phyloP scores from a whole-genome alignment of 2,329 filamentous ascomycete genomes.

The Verticillium dahliae region DNA sequence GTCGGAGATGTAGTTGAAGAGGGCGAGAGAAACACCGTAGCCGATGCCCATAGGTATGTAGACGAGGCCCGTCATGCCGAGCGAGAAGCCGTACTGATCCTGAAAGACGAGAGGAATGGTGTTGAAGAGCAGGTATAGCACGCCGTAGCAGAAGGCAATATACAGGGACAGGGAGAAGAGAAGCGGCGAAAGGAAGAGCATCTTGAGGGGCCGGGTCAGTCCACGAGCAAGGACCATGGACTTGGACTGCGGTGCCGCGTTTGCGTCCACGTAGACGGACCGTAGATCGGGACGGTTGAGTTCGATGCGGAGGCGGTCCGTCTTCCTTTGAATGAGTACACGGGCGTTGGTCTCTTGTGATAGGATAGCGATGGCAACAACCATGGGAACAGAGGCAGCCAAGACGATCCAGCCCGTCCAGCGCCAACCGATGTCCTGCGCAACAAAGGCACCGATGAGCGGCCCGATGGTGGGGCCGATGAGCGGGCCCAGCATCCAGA shows the following conservation, averaged over 20 bases:
- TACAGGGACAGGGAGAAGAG: conserved; percentile 40
- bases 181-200: conserved; percentile 42
- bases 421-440: conserved; percentile 42
- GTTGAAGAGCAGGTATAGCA: conserved; percentile 48
- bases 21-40: conserved; percentile 29
- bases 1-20: conserved; percentile 38
- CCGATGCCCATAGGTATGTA: conserved; percentile 42
- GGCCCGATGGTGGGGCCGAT: conserved; percentile 38
- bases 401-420: conserved; percentile 48
- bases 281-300: conserved; percentile 33
- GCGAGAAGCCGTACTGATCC: conserved; percentile 36
- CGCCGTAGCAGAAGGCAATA: conserved; percentile 44
- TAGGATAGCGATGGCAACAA: conserved; percentile 29
- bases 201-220: conserved; percentile 43
- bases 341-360: conserved; percentile 39
- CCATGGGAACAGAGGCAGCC: conserved; percentile 32
- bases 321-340: conserved; percentile 45
- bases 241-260: conserved; percentile 21
- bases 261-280: conserved; percentile 6
- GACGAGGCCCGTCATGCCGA: conserved; percentile 39
- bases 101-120: conserved; percentile 45
- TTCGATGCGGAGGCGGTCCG: conserved; percentile 34
- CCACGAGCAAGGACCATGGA: conserved; percentile 27
- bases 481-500: conserved; percentile 39
- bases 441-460: conserved; percentile 41